phyloP scores from a whole-genome alignment of 2,329 filamentous ascomycete genomes.

The Clonostachys chloroleuca region DNA sequence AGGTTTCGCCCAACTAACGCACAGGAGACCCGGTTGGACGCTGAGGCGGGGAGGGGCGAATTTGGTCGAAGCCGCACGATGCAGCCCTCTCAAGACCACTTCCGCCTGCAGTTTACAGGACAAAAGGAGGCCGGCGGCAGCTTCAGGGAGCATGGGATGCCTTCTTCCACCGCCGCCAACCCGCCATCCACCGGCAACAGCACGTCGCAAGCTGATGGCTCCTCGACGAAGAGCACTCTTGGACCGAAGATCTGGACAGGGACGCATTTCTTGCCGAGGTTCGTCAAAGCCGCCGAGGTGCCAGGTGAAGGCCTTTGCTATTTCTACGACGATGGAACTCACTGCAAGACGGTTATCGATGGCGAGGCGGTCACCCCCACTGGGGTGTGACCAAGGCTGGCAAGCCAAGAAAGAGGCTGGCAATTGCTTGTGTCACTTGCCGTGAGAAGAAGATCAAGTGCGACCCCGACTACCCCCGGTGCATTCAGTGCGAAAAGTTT shows the following conservation, averaged over 20 bases:
- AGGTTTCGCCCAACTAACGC: conserved; percentile 15
- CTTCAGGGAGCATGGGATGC: conserved; percentile 15
- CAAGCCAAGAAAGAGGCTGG: conserved; percentile 85
- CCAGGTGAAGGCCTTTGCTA: conserved; percentile 79
- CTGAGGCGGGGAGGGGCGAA: conserved; percentile 34
- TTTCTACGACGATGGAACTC: conserved; percentile 80
- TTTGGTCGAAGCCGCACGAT: conserved; percentile 36
- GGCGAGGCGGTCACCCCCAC: conserved; percentile 81
- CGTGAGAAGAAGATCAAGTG: conserved; percentile 98
- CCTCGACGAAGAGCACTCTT: conserved; percentile 51
- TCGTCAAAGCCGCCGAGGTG: conserved; percentile 60
- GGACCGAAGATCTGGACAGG: conserved; percentile 69
- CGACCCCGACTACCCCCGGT: conserved; percentile 82
- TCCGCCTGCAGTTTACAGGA: conserved; percentile 28
- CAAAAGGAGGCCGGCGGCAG: conserved; percentile 20
- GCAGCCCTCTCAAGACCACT: conserved; percentile 24
- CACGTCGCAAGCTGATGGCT: conserved; percentile 28
- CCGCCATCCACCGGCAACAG: conserved; percentile 19
- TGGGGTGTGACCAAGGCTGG: conserved; percentile 95
- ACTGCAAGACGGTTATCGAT: conserved; percentile 79
- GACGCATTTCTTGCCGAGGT: conserved; percentile 62
- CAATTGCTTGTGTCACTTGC: conserved; percentile 89
- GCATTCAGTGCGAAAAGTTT: conserved; percentile 89
- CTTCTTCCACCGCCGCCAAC: conserved; percentile 13
- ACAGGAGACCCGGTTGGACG: conserved; percentile 24